Evolutionary conservation across 768 basidiomycete species (phyloP).

Genomic region (Suillus subaureus): DNA sequence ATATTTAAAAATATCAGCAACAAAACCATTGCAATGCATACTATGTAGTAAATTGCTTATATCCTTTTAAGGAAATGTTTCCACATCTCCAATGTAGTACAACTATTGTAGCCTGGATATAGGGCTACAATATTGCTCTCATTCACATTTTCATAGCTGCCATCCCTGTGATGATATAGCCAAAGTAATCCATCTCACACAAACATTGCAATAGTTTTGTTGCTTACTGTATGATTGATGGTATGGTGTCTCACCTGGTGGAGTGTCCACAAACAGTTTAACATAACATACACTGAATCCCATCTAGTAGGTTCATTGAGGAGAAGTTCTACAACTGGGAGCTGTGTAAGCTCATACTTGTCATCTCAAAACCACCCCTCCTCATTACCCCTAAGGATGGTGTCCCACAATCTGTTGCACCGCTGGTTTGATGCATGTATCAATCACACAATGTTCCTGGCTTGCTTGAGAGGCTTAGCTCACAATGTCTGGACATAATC

Average conservation of each 20-base stretch:
- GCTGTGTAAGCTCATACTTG: not conserved
- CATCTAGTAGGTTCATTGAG: conserved; percentile 40
- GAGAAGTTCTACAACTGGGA: conserved; percentile 5
- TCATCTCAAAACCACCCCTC: conserved; percentile 5
- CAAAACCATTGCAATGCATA: too few species aligned
- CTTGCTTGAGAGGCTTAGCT: conserved; percentile 3
- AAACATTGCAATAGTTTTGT: too few species aligned
- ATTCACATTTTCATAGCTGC: too few species aligned
- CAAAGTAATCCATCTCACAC: too few species aligned
- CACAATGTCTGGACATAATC: not conserved
- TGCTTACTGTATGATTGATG: not conserved
- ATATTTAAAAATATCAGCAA: too few species aligned
- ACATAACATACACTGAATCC: conserved; percentile 43
- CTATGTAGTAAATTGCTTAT: too few species aligned
- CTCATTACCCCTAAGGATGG: conserved; percentile 8
- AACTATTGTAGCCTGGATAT: too few species aligned
- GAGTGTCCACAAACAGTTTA: conserved; percentile 15
- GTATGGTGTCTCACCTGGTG: conserved; percentile 3
- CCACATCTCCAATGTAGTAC: too few species aligned
- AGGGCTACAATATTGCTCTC: too few species aligned
- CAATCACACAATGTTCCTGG: not conserved
- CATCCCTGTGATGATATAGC: too few species aligned
- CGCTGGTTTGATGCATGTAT: not conserved
- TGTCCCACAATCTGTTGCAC: not conserved
- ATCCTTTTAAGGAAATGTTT: too few species aligned